Evolutionary conservation across 805 yeast genomes (phyloP), one percentile per base, ranked within the genome.

Genomic region (Suhomyces canberraensis): DNA sequence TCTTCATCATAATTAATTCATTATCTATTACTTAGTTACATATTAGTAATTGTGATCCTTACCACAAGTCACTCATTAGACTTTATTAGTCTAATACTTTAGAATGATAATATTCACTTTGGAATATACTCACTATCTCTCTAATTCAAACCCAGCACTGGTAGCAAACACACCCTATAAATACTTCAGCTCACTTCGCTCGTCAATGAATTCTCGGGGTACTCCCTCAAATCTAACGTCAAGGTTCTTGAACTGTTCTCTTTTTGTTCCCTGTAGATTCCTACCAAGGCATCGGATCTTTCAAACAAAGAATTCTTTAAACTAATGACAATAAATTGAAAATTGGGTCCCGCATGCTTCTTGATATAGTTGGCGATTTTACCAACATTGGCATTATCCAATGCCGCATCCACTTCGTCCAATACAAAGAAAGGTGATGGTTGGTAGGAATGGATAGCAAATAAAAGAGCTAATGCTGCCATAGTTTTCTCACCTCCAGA

Each of bases 341-440:
- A 79, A 29, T 77, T 73, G 2, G 88, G 84, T 17, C 87, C 83
- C 2, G 91, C 80, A 48, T 84, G 80, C 42, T 74, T 76, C 34
- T 73, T 73, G 42, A 93, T 87, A 55, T 90, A 93, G 41, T 78
- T 79, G n/a, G 96, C 96, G 40, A 93, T 81, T 51, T 79, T 78
- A 36, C 77, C 78, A 16, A 93, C 96, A 52, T 93, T 93, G 16
- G 87, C 79, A 41, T 85, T 81, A 60, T 93, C 98, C 41, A 93
- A 73, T 0, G 98, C 98, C 0, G 98, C 98, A 64, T 93, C 98
- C n/a, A 93, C 89, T 61, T 93, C 98, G 58, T 93, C 98, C 29
- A 93, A 66, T 0, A 93, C 95, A 56, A 93, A 91, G 56, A 93
- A 93, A 21, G 98, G 98, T 1, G 96, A 83, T 2, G 97, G 97